phyloP scores from a whole-genome alignment of 2,329 filamentous ascomycete species.

The Verticillium longisporum region DNA sequence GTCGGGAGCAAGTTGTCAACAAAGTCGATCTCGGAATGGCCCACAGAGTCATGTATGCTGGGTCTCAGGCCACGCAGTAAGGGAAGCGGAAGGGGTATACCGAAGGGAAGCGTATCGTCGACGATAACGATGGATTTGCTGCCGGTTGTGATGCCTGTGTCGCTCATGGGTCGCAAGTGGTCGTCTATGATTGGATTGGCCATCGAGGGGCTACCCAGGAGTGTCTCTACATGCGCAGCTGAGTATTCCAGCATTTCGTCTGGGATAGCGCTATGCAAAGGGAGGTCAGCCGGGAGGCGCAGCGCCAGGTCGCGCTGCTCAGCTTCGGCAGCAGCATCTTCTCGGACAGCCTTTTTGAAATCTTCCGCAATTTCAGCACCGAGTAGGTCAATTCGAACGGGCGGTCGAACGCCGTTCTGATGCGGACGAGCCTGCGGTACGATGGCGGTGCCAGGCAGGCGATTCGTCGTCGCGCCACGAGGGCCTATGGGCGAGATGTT shows the following conservation, averaged over 20 bases:
- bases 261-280: constrained; percentile 7
- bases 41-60: neutral
- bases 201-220: constrained; percentile 20
- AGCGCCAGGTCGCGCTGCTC: constrained; percentile 9
- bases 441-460: constrained; percentile 52
- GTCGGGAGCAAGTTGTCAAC: constrained; percentile 32
- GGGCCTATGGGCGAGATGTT: constrained; percentile 43
- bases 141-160: constrained; percentile 62
- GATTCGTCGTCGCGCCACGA: constrained; percentile 48
- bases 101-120: constrained; percentile 53
- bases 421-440: constrained; percentile 47
- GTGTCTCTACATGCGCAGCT: constrained; percentile 33
- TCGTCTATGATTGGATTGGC: constrained; percentile 24
- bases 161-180: constrained; percentile 37
- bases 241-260: constrained; percentile 32
- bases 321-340: constrained; percentile 46
- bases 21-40: neutral
- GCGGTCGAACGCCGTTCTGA: constrained; percentile 36
- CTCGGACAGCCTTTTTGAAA: constrained; percentile 68
- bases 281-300: constrained; percentile 1
- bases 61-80: neutral
- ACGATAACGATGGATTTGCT: constrained; percentile 89
- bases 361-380: constrained; percentile 73
- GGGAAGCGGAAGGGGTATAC: constrained; percentile 25
- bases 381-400: constrained; percentile 71